Conservation (phyloP, 2,329 filamentous ascomycete species). For the Phoma sp. region DNA sequence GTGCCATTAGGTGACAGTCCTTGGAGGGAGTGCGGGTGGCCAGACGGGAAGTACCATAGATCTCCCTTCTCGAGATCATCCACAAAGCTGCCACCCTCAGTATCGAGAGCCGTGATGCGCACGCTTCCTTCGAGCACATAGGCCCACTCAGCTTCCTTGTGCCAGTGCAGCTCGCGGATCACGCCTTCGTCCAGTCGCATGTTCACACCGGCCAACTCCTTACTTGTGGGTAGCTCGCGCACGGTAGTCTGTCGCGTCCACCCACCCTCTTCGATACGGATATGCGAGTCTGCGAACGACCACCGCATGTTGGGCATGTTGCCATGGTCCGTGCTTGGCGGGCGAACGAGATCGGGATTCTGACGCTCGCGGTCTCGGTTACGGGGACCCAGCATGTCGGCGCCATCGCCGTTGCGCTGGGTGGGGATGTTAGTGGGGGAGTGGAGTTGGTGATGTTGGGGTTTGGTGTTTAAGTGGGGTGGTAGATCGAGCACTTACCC, state of each 20-base stretch:
- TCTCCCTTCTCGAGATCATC: constrained; percentile 79
- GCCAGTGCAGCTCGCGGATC: constrained; percentile 80
- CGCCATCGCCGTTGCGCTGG: constrained; percentile 60
- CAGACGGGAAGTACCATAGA: constrained; percentile 81
- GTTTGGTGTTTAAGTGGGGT: constrained; percentile 7
- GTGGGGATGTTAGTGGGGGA: constrained; percentile 14
- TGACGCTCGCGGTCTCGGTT: constrained; percentile 71
- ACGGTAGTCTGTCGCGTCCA: constrained; percentile 78
- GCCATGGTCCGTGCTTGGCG: constrained; percentile 75
- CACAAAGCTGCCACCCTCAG: constrained; percentile 77
- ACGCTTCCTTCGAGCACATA: constrained; percentile 74
- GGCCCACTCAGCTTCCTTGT: constrained; percentile 80
- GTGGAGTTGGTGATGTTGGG: not conserved
- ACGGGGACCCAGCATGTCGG: constrained; percentile 71
- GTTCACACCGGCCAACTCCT: constrained; percentile 77
- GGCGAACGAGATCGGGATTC: constrained; percentile 73
- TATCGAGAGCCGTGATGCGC: constrained; percentile 74
- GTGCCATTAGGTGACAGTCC: constrained; percentile 70
- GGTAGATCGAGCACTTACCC: constrained; percentile 37
- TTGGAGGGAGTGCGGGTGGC: constrained; percentile 78
- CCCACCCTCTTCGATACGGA: constrained; percentile 68
- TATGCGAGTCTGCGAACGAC: constrained; percentile 58
- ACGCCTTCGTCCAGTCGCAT: constrained; percentile 77
- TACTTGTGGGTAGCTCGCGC: constrained; percentile 67
- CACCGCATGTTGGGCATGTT: constrained; percentile 74